Conservation (phyloP, 371 early-diverging fungal species). For the Rhizoclosmatium hyalinum region DNA sequence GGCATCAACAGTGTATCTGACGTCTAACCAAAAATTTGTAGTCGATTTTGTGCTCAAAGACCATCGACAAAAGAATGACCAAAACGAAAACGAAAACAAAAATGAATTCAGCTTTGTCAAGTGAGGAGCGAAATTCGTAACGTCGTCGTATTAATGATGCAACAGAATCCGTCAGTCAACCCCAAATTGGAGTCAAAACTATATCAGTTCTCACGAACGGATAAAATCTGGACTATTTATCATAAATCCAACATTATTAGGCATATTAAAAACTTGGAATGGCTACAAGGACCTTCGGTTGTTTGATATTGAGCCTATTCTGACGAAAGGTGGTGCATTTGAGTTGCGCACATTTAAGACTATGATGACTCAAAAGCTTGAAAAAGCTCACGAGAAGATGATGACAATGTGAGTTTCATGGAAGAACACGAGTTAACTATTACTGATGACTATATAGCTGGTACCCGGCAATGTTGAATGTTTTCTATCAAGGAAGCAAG, state of each 20-base stretch:
- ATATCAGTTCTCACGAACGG: slow-evolving; percentile 32
- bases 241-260: slow-evolving; percentile 51
- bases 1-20: too few species aligned
- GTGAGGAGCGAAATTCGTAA: slow-evolving; percentile 25
- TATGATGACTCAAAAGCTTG: slow-evolving; percentile 47
- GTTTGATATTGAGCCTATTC: slow-evolving; percentile 52
- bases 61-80: slow-evolving; percentile 53
- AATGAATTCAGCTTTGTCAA: slow-evolving; percentile 46
- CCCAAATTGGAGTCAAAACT: slow-evolving; percentile 52
- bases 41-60: slow-evolving; percentile 65
- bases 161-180: slow-evolving; percentile 50
- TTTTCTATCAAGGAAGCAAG: slow-evolving; percentile 61
- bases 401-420: slow-evolving; percentile 53
- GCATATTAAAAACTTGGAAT: slow-evolving; percentile 51
- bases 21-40: slow-evolving; percentile 11
- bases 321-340: slow-evolving; percentile 47
- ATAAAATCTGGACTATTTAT: slow-evolving; percentile 44
- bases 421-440: not conserved
- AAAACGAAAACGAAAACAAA: slow-evolving; percentile 25
- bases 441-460: slow-evolving; percentile 41
- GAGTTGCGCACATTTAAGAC: slow-evolving; percentile 55
- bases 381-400: slow-evolving; percentile 57
- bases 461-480: slow-evolving; percentile 61
- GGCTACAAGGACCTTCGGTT: slow-evolving; percentile 46
- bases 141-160: not conserved